These are phyloP conservation scores for Pseudogymnoascus destructans DNA, from an alignment of 2,329 filamentous ascomycete genomes.

Conservation along the genomic window DNA sequence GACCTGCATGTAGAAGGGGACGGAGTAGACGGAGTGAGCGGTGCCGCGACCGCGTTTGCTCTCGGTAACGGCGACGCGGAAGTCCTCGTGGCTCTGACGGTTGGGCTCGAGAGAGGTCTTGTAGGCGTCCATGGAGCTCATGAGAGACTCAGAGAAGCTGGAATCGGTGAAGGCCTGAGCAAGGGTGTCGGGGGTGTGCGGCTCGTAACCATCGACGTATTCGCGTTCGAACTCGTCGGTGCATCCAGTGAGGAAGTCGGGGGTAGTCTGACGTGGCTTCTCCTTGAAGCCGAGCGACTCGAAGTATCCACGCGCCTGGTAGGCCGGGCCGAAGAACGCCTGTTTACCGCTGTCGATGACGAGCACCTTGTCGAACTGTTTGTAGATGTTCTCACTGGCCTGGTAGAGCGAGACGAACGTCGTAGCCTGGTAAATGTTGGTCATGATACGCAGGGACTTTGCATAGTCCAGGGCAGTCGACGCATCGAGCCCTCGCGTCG, in stretches of 20 bases:
- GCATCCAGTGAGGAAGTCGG: constrained; percentile 52
- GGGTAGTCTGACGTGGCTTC: constrained; percentile 47
- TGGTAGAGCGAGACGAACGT: constrained; percentile 56
- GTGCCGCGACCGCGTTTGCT: neutral
- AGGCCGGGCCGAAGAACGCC: constrained; percentile 49
- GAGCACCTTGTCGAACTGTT: constrained; percentile 57
- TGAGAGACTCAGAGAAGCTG: constrained; percentile 32
- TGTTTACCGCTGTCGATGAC: constrained; percentile 53
- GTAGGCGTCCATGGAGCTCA: constrained; percentile 45
- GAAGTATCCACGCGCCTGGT: constrained; percentile 50
- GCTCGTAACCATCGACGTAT: constrained; percentile 41
- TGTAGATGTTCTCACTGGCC: constrained; percentile 55
- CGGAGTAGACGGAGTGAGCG: constrained; percentile 24
- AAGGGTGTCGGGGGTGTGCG: constrained; percentile 40
- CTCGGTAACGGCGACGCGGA: constrained; percentile 19
- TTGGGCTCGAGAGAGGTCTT: constrained; percentile 36
- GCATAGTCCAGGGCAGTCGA: constrained; percentile 48
- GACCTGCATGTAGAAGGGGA: constrained; percentile 41
- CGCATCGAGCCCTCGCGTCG: constrained; percentile 51
- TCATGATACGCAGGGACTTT: constrained; percentile 48
- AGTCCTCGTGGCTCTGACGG: constrained; percentile 3
- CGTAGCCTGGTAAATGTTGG: constrained; percentile 45
- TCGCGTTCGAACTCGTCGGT: constrained; percentile 30
- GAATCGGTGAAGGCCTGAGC: constrained; percentile 34
- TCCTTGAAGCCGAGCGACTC: constrained; percentile 51